A percentile compares a stretch with the other conserved stretches of the same genome.
These are phyloP conservation scores for Phascolomyces articulosus DNA, from an alignment of 371 early-diverging fungal species.

Conservation along the genomic window DNA sequence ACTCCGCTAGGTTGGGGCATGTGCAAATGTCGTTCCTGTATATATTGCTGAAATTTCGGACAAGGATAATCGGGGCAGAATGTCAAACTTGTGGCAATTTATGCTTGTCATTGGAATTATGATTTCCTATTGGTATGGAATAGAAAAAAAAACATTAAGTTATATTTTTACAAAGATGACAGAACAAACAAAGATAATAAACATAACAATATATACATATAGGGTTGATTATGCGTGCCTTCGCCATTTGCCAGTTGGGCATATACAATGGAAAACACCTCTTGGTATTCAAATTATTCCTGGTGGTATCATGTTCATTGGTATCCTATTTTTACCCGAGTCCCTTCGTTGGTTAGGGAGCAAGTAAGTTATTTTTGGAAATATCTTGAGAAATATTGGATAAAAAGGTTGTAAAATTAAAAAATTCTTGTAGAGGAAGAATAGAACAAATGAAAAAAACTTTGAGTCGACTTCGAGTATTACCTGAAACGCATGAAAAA, in stretches of 20 bases:
- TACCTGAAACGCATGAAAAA: conserved; percentile 38
- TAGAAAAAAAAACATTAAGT: too few relatives aligned
- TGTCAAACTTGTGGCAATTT: conserved; percentile 52
- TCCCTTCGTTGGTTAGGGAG: conserved; percentile 69
- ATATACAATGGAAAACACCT: conserved; percentile 42
- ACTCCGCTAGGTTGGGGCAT: conserved; percentile 46
- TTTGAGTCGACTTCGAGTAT: conserved; percentile 55
- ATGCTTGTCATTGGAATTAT: conserved; percentile 49
- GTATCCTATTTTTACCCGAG: conserved; percentile 61
- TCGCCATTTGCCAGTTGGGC: conserved; percentile 23
- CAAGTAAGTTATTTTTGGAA: too few relatives aligned
- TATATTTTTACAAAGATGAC: too few relatives aligned
- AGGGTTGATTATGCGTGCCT: conserved; percentile 48
- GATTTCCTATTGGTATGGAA: conserved; percentile 43
- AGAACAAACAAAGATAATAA: not conserved
- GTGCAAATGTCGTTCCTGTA: conserved; percentile 48
- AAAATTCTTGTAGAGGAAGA: conserved; percentile 15
- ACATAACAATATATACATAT: not conserved
- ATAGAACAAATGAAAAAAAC: conserved; percentile 50
- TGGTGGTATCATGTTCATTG: conserved; percentile 49
- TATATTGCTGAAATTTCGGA: conserved; percentile 53
- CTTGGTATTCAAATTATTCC: conserved; percentile 57
- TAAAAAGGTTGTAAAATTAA: too few relatives aligned
- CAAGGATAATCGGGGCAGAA: conserved; percentile 35
- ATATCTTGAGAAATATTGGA: too few relatives aligned